Base-by-base conservation (phyloP, 2,329 filamentous ascomycete species). In the Aquanectria penicillioides region DNA sequence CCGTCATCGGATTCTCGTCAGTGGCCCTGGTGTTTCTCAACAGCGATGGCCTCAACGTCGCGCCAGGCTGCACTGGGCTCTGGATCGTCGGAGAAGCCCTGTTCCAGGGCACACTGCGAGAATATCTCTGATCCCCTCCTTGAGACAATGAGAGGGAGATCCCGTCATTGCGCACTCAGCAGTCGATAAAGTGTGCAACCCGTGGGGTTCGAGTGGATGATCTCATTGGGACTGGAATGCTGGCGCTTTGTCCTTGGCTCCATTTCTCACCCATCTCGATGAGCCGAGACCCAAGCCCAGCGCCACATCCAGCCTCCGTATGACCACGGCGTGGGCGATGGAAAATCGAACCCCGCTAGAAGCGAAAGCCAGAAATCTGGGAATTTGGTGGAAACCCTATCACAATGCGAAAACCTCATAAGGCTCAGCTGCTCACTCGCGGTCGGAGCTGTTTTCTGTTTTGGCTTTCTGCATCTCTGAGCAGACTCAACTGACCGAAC, bases 261-360 rank as follows among this genome's bases (percentile, higher is more conserved):
- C 44, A 61, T 63, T 54, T 53, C 50, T 63, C 56, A 50, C 51
- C 49, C 54, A 44, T 55, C 34, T 63, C 51, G 58, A 43, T 37
- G 55, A 68, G 68, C 64, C 68, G 63, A 67, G 68, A 69, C 68
- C 63, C 20, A 68, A 70, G 66, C 66, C 68, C 66, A 57, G 64
- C 66, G 68, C 68, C 68, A 70, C 68, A 55, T 29, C 38, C 62
- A 64, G 57, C 66, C 60, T 25, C 51, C 57, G 63, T 50, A 54
- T 67, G 57, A 59, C 63, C 65, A 57, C 53, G 57, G 53, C 41
- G 46, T 46, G 51, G 44, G 55, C 40, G 38, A 51, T 53, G 13
- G 46, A 60, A 53, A 40, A 43, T 58, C 28, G 53, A 53, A 58
- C 46, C 44, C 47, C 55, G 41, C 58, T 62, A 61, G 65, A 62